phyloP scores from a whole-genome alignment of 2,329 filamentous ascomycete species.

The Sporothrix mexicana region DNA sequence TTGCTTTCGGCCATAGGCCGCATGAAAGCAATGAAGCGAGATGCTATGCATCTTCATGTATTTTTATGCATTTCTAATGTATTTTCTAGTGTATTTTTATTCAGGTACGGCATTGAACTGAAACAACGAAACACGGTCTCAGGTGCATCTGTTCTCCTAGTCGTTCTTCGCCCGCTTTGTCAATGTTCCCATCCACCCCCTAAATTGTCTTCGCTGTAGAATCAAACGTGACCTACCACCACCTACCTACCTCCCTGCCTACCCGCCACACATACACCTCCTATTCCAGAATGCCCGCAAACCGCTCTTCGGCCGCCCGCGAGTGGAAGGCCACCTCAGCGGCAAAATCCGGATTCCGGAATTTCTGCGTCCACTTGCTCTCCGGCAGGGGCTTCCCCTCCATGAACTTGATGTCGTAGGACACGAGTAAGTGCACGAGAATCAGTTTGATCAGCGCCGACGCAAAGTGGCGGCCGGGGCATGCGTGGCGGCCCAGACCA shows the following conservation, averaged over 20 bases:
- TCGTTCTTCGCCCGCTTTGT: not conserved
- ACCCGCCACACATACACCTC: not conserved
- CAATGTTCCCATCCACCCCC: not conserved
- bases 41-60: not conserved
- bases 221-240: not conserved
- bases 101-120: not conserved
- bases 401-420: slow-evolving; percentile 31
- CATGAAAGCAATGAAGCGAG: not conserved
- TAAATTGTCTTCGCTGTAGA: not conserved
- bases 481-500: slow-evolving; percentile 50
- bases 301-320: slow-evolving; percentile 14
- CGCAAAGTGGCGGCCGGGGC: slow-evolving; percentile 50
- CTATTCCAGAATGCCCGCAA: slow-evolving; percentile 17
- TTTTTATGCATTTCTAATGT: not conserved
- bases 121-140: not conserved
- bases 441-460: slow-evolving; percentile 47
- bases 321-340: slow-evolving; percentile 19
- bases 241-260: not conserved
- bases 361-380: slow-evolving; percentile 29
- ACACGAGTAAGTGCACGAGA: slow-evolving; percentile 35
- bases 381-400: slow-evolving; percentile 17
- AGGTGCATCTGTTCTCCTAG: not conserved
- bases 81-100: not conserved
- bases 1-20: not conserved
- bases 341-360: slow-evolving; percentile 25